Conservation (phyloP, 352 stramenopile genomes). For the Globisporangium splendens region DNA sequence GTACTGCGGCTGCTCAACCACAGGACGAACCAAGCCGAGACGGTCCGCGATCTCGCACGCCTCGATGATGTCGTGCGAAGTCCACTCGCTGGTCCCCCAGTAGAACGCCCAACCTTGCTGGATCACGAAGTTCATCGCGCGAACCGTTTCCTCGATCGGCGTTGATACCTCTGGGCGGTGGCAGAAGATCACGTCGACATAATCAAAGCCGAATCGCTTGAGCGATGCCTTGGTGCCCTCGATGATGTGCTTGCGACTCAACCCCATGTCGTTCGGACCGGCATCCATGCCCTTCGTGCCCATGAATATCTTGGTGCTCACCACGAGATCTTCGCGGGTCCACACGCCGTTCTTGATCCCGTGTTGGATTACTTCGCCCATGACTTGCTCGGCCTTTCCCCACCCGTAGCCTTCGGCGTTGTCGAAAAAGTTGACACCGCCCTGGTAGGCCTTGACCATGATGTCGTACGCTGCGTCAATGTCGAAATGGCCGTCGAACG, state of each 20-base stretch:
- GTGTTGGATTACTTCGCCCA: constrained; percentile 23
- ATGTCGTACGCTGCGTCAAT: constrained; percentile 26
- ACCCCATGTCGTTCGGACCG: constrained; percentile 20
- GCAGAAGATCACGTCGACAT: constrained; percentile 48
- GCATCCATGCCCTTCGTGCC: constrained; percentile 11
- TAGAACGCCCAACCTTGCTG: no score
- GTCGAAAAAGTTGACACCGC: constrained; percentile 65
- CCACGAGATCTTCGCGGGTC: constrained; percentile 42
- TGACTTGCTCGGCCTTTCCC: constrained; percentile 29
- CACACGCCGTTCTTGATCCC: constrained; percentile 20
- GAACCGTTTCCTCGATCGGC: no score
- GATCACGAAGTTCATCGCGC: no score
- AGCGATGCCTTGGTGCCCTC: constrained; percentile 43
- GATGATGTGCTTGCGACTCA: constrained; percentile 47
- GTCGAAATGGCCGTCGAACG: constrained; percentile 13
- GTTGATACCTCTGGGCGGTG: constrained; percentile 31
- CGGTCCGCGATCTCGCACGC: constrained; percentile 35
- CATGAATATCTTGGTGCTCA: constrained; percentile 63
- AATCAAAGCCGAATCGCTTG: constrained; percentile 32
- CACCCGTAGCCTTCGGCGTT: constrained; percentile 32
- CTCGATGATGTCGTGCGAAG: constrained; percentile 42
- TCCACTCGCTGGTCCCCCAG: constrained; percentile 57
- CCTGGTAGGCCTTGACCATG: constrained; percentile 23
- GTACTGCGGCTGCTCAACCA: no score
- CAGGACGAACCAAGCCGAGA: constrained; percentile 9